These are phyloP conservation scores for Leucosporidium scottii DNA, from an alignment of 768 basidiomycete genomes.

Conservation along the genomic window DNA sequence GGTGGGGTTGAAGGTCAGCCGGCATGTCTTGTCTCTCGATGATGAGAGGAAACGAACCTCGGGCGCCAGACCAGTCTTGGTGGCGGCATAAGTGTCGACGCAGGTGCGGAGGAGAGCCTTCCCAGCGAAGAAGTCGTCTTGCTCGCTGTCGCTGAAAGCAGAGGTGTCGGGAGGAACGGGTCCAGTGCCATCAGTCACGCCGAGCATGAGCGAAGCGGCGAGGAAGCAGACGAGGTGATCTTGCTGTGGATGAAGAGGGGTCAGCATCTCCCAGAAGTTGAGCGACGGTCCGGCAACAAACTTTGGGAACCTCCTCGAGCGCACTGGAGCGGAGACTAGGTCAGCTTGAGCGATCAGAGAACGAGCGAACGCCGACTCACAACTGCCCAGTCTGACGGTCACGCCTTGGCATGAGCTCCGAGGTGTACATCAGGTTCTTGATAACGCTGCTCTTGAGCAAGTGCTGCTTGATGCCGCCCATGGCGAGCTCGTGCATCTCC, in stretches of 20 bases:
- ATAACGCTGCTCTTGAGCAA: constrained; percentile 58
- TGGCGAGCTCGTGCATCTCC: constrained; percentile 83
- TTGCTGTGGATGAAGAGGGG: constrained; percentile 52
- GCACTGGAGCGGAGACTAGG: background rate
- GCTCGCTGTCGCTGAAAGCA: constrained; percentile 52
- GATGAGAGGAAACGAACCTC: constrained; percentile 18
- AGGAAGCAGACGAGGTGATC: constrained; percentile 96
- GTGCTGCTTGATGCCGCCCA: constrained; percentile 68
- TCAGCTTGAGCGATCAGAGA: background rate
- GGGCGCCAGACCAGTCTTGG: constrained; percentile 35
- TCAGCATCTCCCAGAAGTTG: background rate
- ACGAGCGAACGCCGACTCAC: constrained; percentile 25
- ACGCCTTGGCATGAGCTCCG: constrained; percentile 66
- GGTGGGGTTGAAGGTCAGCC: constrained; percentile 1
- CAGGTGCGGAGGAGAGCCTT: constrained; percentile 78
- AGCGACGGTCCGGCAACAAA: no score
- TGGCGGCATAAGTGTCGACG: constrained; percentile 53
- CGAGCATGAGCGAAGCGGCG: constrained; percentile 83
- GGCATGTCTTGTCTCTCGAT: background rate
- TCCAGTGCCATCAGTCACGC: constrained; percentile 52
- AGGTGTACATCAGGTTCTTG: constrained; percentile 64
- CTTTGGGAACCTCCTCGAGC: constrained; percentile 8
- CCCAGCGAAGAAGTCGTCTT: constrained; percentile 75
- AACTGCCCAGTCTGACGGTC: constrained; percentile 30
- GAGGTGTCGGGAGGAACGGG: constrained; percentile 16